phyloP scores from a whole-genome alignment of 2,329 filamentous ascomycete species.

The Herpotrichia juniperi region DNA sequence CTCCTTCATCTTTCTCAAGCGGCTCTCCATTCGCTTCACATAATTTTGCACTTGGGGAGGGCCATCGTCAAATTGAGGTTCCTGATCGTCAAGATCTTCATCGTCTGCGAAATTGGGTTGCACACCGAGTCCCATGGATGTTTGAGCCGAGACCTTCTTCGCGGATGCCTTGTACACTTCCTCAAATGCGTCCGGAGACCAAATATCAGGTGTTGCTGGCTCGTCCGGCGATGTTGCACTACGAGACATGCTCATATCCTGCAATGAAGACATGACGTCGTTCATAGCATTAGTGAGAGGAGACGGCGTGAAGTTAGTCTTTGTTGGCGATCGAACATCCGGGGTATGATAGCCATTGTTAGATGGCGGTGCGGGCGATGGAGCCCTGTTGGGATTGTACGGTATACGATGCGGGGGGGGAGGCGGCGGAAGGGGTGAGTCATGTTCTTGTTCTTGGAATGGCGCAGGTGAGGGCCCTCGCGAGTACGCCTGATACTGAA shows the following conservation, averaged over 20 bases:
- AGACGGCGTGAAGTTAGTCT: conserved; percentile 73
- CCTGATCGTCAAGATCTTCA: conserved; percentile 59
- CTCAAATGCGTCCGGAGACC: conserved; percentile 90
- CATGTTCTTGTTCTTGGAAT: conserved; percentile 24
- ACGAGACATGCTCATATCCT: conserved; percentile 74
- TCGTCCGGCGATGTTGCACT: conserved; percentile 60
- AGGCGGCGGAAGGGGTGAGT: conserved; percentile 80
- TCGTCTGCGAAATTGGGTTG: conserved; percentile 46
- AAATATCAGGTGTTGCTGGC: conserved; percentile 70
- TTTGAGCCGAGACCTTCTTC: conserved; percentile 61
- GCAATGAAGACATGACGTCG: conserved; percentile 92
- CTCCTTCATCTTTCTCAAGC: conserved; percentile 73
- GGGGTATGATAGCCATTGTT: conserved; percentile 63
- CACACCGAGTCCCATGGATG: conserved; percentile 72
- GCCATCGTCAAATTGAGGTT: conserved; percentile 58
- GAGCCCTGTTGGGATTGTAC: conserved; percentile 53
- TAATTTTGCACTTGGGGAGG: conserved; percentile 82
- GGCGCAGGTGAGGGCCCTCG: conserved; percentile 41
- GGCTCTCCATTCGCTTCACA: conserved; percentile 88
- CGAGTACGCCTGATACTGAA: conserved; percentile 32
- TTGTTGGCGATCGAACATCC: conserved; percentile 67
- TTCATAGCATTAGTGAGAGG: conserved; percentile 96
- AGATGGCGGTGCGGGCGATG: conserved; percentile 41
- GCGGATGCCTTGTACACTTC: conserved; percentile 53
- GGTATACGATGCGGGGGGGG: conserved; percentile 77